phyloP scores from a whole-genome alignment of 2,329 filamentous ascomycete genomes.

The Huntiella bhutanensis region DNA sequence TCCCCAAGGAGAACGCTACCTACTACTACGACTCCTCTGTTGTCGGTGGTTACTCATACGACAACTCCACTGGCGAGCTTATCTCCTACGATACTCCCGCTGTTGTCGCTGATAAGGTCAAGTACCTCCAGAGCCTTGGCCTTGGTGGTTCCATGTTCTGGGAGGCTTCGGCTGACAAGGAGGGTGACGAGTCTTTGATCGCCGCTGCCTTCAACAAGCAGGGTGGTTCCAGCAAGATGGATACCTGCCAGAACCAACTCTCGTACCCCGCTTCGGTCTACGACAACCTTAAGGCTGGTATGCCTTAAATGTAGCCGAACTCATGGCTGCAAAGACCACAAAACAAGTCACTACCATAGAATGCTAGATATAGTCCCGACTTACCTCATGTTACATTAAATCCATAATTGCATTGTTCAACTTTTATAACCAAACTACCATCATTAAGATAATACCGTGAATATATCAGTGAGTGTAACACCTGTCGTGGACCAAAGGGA shows the following conservation, averaged over 20 bases:
- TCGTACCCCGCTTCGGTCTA: slow-evolving; percentile 35
- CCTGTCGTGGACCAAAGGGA: no score
- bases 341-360: no score
- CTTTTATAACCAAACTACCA: no score
- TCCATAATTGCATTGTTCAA: no score
- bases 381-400: no score
- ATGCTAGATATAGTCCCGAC: no score
- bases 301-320: slow-evolving; percentile 11
- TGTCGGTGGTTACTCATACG: slow-evolving; percentile 53
- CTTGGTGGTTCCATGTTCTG: slow-evolving; percentile 74
- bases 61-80: slow-evolving; percentile 38
- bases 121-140: slow-evolving; percentile 40
- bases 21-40: slow-evolving; percentile 37
- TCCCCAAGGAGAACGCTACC: slow-evolving; percentile 42
- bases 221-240: slow-evolving; percentile 23
- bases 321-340: no score
- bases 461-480: no score
- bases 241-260: slow-evolving; percentile 29
- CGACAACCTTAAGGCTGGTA: slow-evolving; percentile 29
- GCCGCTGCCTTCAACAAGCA: slow-evolving; percentile 23
- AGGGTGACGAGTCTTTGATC: slow-evolving; percentile 40
- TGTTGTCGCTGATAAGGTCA: slow-evolving; percentile 41
- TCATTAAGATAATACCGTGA: no score
- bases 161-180: slow-evolving; percentile 55
- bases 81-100: slow-evolving; percentile 52